Base-by-base conservation (phyloP, 2,329 filamentous ascomycete genomes). In the Fusarium dimerum region DNA sequence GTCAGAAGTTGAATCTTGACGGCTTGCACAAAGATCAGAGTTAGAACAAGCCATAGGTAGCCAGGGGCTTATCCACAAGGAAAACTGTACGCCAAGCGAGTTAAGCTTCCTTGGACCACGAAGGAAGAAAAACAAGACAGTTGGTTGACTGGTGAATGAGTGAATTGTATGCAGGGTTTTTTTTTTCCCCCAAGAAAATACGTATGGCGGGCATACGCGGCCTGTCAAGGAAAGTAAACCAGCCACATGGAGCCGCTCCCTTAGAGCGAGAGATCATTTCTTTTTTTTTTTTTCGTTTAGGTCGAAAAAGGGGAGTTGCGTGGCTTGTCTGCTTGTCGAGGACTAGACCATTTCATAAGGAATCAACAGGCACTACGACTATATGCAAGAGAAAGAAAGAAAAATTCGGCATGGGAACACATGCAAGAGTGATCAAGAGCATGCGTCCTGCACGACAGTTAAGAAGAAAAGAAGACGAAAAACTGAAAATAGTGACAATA, bases 51-150 rank as follows among this genome's bases (percentile, higher is more conserved):
- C 51, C 56, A 36, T 46, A 55, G 59, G 34, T 46, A 55, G 59
- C 59, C 61, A 64, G 61, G 61, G 61, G 59, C 55, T 56, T 50
- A 41, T 39, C 55, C 51, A 57, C 57, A 61, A 45, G 41, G 45
- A 36, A 60, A 61, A 57, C 47, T 43, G 54, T 48, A 57, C 53
- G 59, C 59, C 61, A 64, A 61, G 59, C 52, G 39, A 59, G 55
- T 64, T 64, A 64, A 64, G 61, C 61, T 64, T 64, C 61, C 63
- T 64, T 52, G 54, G 41, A 36, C 32, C 20, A 26, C 4, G 20
- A 26, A 26, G 5, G 20, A 26, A 26, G 32, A 36, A 15, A 12
- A 36, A 36, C 20, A 26, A 26, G 20, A 36, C 32, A 4, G 32
- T 36, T 26, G 20, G 34, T 12, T 40, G n/a, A 17, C 11, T 41